These are phyloP conservation scores for Astragalus membranaceus DNA, from an alignment of 306 rosid genomes.

Conservation along the genomic window DNA sequence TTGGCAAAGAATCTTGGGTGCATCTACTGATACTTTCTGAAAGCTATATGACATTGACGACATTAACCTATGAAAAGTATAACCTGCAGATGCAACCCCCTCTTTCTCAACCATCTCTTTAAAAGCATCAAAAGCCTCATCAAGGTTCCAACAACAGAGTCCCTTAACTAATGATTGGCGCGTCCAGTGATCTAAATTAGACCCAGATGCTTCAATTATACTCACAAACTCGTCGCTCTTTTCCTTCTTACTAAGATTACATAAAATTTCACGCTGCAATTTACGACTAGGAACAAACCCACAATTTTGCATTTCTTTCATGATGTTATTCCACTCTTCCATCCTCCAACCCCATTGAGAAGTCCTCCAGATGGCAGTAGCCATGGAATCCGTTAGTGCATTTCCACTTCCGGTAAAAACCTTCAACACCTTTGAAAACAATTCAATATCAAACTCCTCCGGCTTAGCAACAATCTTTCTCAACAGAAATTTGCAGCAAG, in stretches of 20 bases:
- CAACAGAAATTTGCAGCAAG: conserved; percentile 48
- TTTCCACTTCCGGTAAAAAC: conserved; percentile 42
- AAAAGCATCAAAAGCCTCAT: conserved; percentile 44
- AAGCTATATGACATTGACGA: conserved; percentile 48
- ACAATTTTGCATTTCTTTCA: conserved; percentile 55
- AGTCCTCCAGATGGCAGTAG: conserved; percentile 49
- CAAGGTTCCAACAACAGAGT: conserved; percentile 54
- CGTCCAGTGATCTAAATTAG: conserved; percentile 35
- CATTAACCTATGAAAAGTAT: conserved; percentile 44
- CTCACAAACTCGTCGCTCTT: conserved; percentile 42
- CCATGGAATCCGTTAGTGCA: conserved; percentile 42
- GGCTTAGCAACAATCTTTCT: conserved; percentile 44
- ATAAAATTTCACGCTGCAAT: conserved; percentile 43
- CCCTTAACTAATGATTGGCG: conserved; percentile 56
- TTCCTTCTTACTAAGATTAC: conserved; percentile 38
- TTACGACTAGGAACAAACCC: conserved; percentile 44
- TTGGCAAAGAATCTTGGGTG: conserved; percentile 40
- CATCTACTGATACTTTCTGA: conserved; percentile 48
- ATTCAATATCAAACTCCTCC: conserved; percentile 47
- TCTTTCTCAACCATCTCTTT: conserved; percentile 53
- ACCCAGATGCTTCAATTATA: conserved; percentile 39
- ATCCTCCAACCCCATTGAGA: conserved; percentile 44
- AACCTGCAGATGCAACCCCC: conserved; percentile 33
- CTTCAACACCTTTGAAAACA: conserved; percentile 50
- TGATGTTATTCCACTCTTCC: conserved; percentile 45